Conservation (phyloP, 2,329 filamentous ascomycete genomes). For the Pseudogymnoascus sp. region DNA sequence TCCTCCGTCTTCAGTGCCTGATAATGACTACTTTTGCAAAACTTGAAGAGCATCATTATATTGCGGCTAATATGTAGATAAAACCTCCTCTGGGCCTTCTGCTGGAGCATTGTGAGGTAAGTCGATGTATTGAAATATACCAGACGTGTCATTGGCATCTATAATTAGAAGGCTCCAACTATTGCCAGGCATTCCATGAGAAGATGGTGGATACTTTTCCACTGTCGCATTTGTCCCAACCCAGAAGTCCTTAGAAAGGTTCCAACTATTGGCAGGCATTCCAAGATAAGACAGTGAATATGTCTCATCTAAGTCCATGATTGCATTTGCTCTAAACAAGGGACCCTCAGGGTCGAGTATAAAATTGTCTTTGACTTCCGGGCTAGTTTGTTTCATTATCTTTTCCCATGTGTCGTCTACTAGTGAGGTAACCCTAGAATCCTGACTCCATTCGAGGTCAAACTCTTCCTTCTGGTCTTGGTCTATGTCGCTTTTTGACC, state of each 20-base stretch:
- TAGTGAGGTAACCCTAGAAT: neutral
- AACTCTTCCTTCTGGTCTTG: neutral
- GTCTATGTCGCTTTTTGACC: neutral
- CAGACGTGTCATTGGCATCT: neutral
- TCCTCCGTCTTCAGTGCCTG: neutral
- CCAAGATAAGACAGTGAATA: neutral
- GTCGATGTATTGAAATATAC: neutral
- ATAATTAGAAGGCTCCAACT: neutral
- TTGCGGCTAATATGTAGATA: neutral
- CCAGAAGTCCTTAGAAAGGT: neutral
- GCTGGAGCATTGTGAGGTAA: neutral
- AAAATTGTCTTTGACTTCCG: neutral
- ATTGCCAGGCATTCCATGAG: neutral
- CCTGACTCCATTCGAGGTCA: neutral
- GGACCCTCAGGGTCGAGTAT: neutral
- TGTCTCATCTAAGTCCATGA: neutral
- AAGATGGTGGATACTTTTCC: neutral
- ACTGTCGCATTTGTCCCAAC: neutral
- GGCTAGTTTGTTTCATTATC: neutral
- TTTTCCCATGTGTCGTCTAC: neutral
- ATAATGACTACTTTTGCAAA: neutral
- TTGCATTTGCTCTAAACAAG: too few relatives aligned
- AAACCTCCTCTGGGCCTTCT: neutral
- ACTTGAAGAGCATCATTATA: neutral
- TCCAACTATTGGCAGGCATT: neutral